Base-by-base conservation (phyloP, 495 filamentous ascomycete species). In the Penicillium samsonianum region DNA sequence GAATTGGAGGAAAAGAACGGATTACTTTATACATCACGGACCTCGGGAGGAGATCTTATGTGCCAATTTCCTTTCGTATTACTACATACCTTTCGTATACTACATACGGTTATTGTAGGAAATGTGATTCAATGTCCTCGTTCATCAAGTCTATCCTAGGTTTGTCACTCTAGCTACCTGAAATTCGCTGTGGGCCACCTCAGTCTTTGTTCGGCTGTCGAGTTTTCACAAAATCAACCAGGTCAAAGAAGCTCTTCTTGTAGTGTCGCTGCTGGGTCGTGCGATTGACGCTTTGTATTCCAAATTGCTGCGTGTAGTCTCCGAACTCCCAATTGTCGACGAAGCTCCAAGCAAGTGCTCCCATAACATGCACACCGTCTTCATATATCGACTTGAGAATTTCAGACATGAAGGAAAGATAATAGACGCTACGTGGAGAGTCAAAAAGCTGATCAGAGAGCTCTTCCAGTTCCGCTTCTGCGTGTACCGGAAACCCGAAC, bases 281-380 rank as follows among this genome's bases (percentile, higher is more conserved):
- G n/a, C 68, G 60, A 60, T 80, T 75, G 3, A 81, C 72, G 0
- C 58, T 60, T 55, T 79, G 78, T 37, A 79, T 55, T 0, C 78
- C 78, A 63, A 75, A 81, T 8, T 75, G 73, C 23, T 62, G 45
- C 0, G 50, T 53, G 55, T 72, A 76, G 50, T 69, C 65, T 12
- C 77, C 77, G 63, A 79, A 80, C 45, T 79, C 76, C 70, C 73
- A 75, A 49, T 80, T 79, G 59, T 79, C 75, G 10, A 67, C 61
- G 25, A 74, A 73, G 28, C 72, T 75, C 76, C 76, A 80, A 11
- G 73, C 75, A 28, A 80, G 57, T 1, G 75, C 74, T 0, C 76
- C 78, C 23, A 78, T 70, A 0, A 79, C 71, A 59, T 78, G 58
- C 1, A 79, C 72, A 1, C 75, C 75, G 54, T 80, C 78, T 50